Base-by-base conservation (phyloP, 768 basidiomycete genomes). In the Russula foetens region DNA sequence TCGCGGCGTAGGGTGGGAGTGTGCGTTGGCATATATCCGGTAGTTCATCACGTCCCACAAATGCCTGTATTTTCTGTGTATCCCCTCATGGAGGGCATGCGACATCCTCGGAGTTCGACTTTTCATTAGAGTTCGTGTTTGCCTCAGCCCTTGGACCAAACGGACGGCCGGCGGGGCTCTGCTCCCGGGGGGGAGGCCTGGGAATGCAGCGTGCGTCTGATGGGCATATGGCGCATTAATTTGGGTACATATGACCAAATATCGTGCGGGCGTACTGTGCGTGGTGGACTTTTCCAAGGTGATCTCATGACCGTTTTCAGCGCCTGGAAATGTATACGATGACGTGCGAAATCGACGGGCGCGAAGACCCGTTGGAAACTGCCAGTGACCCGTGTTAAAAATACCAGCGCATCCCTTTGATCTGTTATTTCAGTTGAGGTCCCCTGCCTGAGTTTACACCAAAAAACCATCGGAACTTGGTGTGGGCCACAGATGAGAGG, bases 271-370 rank as follows among this genome's bases (percentile, higher is more conserved):
- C 15, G 7, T 7, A 23, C 4, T 21, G 31, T 47, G 33, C 19
- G 23, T 60, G 24, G 53, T 33, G 26, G 38, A 19, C 47, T 28
- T 43, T 29, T 54, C 51, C 58, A n/a, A 39, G 23, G 53, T 28
- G 19, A 31, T 21, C 49, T 31, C 49, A 39, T 56, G 24, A n/a
- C 15, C 31, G 8, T 26, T 17, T 49, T 17, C 5, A 38, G 54
- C 21, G 38, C 31, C 60, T 55, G 24, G 48, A 45, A 23, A 21
- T 35, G 24, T 52, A 15, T 33, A 41, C 2, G 28, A 44, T 50
- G 60, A 58, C 56, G 38, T 57, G 55, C 45, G 60, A n/a, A n/a
- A 53, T 53, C 56, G 44, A 56, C 60, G 24, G 19, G 49, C 29
- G 17, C 28, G 48, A 14, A 43, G 33, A 38, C 38, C 21, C 26